Base-by-base conservation (phyloP, 2,329 filamentous ascomycete genomes). In the Colletotrichum phormii region DNA sequence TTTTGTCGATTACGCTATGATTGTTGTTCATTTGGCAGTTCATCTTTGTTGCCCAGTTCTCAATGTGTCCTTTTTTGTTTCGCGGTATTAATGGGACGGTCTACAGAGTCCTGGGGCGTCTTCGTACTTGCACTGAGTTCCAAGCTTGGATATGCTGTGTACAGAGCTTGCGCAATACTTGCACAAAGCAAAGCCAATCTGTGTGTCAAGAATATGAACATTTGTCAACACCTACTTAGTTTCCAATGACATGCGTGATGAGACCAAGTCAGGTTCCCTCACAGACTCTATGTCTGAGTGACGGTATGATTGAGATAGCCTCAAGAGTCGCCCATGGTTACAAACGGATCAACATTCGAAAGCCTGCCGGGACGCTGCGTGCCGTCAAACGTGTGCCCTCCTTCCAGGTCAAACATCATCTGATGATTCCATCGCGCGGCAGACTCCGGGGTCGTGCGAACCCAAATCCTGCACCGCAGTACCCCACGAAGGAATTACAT, bases 151-250 rank as follows among this genome's bases (percentile, higher is more conserved):
- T 58, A 68, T 53, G 18, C 42, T 68, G 65, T 69, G 64, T 69
- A 72, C 63, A 69, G 69, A 64, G 65, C 69, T 72, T 53, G 62
- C 37, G 53, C 31, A 60, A 54, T 54, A 31, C 33, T 46, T 63
- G 69, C 68, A 72, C 53, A 72, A 72, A 72, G 51, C 53, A 68
- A 49, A 68, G 53, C 37, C 35, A 58, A 72, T 58, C 22, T 35
- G 33, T 55, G 64, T 68, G 53, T 46, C 51, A 61, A 72, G 26
- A 42, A 64, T 55, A 12, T 49, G 24, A 33, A 68, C 53, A 69
- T 15, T 15, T 68, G n/a, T 9, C 51, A 29, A 12, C 13, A 13
- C 5, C 18, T 11, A n/a, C 42, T 49, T 18, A 8, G 42, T 49
- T n/a, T n/a, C 9, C 15, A n/a, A n/a, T 9, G 42, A 22, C 7